Evolutionary conservation across 495 filamentous ascomycete genomes (phyloP), one percentile per base, ranked within the genome.

Genomic region (Neurospora cerealis): DNA sequence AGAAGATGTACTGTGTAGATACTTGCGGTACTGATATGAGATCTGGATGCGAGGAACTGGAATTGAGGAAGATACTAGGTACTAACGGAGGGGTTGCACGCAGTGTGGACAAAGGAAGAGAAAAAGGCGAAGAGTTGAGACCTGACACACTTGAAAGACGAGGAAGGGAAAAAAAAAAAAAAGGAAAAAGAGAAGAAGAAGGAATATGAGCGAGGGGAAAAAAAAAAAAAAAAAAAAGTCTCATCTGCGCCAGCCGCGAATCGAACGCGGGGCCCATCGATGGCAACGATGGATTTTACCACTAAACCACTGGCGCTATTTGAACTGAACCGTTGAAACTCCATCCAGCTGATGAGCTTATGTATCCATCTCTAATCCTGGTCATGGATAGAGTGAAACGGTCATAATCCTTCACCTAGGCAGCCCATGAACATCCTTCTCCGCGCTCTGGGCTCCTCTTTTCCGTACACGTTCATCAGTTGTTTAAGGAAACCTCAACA

Each of bases 241-340:
- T 28, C 21, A 32, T 34, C 24, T 54, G 54, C 54, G 54, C 54
- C 54, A 62, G 54, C 54, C 54, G 54, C 54, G 54, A 62, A 62
- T 62, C 54, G 54, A 62, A 62, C 54, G 54, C 54, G 46, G 54
- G 54, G 54, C 54, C 48, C 48, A 62, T 62, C 48, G 48, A 62
- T 62, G 48, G 48, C 48, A 62, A 62, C 48, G 48, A 62, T 62
- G 54, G 54, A 62, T 62, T 62, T 62, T 62, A 62, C 54, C 54
- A 62, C 54, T 62, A 62, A 62, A 62, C 54, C 54, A 62, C 54
- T 62, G 54, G 54, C 54, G 54, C 54, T 62, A 34, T 62, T 34
- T 62, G 54, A 62, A 62, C 46, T 24, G n/a, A 10, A 54, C 13
- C 0, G 2, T 46, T 46, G 9, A 21, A 46, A 0, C 11, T 24